Evolutionary conservation across 2,329 filamentous ascomycete genomes (phyloP).

Genomic region (Akanthomyces dipterigenus): DNA sequence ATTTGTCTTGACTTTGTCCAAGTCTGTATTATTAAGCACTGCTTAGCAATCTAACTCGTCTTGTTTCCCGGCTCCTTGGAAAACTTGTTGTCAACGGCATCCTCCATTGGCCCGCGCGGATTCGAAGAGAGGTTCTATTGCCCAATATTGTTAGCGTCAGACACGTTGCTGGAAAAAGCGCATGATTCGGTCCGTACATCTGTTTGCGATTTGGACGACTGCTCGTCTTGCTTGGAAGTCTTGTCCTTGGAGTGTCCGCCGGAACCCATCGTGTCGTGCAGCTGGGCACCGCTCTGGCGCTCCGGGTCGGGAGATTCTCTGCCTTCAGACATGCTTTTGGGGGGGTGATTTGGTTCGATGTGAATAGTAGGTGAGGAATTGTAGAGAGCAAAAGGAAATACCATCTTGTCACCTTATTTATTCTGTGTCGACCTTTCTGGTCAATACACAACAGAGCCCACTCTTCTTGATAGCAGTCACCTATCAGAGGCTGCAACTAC

Average conservation of each 20-base stretch:
- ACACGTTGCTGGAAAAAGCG: not conserved
- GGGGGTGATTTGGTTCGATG: not conserved
- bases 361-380: not conserved
- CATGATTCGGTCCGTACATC: not conserved
- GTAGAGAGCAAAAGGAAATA: not conserved
- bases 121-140: not conserved
- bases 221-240: not conserved
- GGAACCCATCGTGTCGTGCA: not conserved
- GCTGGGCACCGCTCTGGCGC: slow-evolving; percentile 2
- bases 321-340: slow-evolving; percentile 1
- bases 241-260: not conserved
- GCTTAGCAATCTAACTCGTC: slow-evolving; percentile 1
- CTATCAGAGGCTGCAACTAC: not conserved
- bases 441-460: not conserved
- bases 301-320: not conserved
- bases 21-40: not conserved
- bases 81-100: slow-evolving; percentile 2
- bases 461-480: not conserved
- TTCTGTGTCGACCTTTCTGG: not conserved
- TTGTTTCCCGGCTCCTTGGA: slow-evolving; percentile 3
- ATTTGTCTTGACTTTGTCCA: not conserved
- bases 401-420: not conserved
- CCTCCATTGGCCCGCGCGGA: slow-evolving; percentile 3
- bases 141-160: not conserved
- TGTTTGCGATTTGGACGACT: not conserved